Evolutionary conservation across 495 filamentous ascomycete species (phyloP).

Genomic region (Trichoderma reesei): DNA sequence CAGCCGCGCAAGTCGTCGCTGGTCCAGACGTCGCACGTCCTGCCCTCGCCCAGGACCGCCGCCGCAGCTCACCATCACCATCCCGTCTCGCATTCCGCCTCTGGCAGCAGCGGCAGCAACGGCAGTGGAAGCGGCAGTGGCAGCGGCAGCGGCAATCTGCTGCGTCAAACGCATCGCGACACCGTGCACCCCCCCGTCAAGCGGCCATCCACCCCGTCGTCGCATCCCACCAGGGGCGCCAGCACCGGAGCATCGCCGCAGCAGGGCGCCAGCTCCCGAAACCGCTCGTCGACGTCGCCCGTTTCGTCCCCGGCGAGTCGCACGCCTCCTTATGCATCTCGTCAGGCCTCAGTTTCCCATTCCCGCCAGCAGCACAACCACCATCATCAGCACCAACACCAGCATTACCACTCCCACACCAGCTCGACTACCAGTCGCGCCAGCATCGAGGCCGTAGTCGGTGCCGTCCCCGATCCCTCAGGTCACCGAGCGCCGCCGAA

Average conservation of each 20-base stretch:
- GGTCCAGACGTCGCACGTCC: slow-evolving; percentile 22
- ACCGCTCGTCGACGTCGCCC: slow-evolving; percentile 77
- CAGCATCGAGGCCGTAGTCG: slow-evolving; percentile 29
- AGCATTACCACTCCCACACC: slow-evolving; percentile 36
- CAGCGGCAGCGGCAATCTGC: slow-evolving; percentile 9
- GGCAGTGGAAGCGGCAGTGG: too few species aligned
- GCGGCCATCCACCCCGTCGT: slow-evolving; percentile 20
- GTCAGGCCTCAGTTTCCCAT: not conserved
- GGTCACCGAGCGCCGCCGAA: slow-evolving; percentile 7
- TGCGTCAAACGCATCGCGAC: slow-evolving; percentile 15
- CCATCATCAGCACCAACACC: too few species aligned
- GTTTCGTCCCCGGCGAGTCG: slow-evolving; percentile 46
- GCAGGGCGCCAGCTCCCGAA: slow-evolving; percentile 62
- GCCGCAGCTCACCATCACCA: slow-evolving; percentile 15
- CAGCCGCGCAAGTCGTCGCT: slow-evolving; percentile 30
- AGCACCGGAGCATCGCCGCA: slow-evolving; percentile 29
- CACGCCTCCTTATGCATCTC: slow-evolving; percentile 23
- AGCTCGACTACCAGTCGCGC: slow-evolving; percentile 40
- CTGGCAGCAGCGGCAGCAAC: too few species aligned
- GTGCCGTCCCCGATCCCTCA: slow-evolving; percentile 17
- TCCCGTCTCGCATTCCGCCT: too few species aligned
- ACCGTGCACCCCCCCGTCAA: slow-evolving; percentile 19
- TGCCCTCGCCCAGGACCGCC: slow-evolving; percentile 13
- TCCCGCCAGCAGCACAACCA: too few species aligned
- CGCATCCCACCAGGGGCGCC: slow-evolving; percentile 33